A percentile compares a stretch with the other conserved stretches of the same genome.
phyloP scores from a whole-genome alignment of 2,329 filamentous ascomycete species.

The Colletotrichum limetticola region DNA sequence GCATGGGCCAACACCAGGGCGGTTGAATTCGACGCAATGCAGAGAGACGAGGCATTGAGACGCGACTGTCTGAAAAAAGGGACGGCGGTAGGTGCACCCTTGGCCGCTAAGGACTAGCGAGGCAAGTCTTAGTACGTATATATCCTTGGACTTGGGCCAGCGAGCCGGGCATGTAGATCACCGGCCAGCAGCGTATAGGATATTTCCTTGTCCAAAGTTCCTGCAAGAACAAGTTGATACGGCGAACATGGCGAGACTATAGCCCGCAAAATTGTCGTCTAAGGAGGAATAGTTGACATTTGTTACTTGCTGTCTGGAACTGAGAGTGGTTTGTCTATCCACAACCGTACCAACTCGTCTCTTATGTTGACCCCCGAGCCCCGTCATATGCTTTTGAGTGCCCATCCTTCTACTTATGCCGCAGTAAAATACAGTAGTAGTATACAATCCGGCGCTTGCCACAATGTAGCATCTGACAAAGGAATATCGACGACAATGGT shows the following conservation, averaged over 20 bases:
- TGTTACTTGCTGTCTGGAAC: constrained; percentile 15
- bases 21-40: too few species aligned
- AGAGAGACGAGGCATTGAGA: too few species aligned
- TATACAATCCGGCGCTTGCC: constrained; percentile 19
- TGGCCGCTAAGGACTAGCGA: too few species aligned
- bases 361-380: not conserved
- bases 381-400: constrained; percentile 17
- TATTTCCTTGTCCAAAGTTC: too few species aligned
- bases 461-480: not conserved
- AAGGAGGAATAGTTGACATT: not conserved
- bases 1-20: too few species aligned
- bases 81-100: too few species aligned
- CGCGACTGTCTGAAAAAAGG: too few species aligned
- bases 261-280: not conserved
- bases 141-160: too few species aligned
- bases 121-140: too few species aligned
- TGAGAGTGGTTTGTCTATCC: constrained; percentile 18
- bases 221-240: not conserved
- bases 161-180: too few species aligned
- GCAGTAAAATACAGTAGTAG: constrained; percentile 14
- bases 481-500: not conserved
- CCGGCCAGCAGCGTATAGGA: too few species aligned
- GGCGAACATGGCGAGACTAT: accelerated
- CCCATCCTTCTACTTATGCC: constrained; percentile 19
- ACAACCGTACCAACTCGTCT: not conserved